phyloP scores from a whole-genome alignment of 768 basidiomycete genomes.

The Gymnopilus junonius region DNA sequence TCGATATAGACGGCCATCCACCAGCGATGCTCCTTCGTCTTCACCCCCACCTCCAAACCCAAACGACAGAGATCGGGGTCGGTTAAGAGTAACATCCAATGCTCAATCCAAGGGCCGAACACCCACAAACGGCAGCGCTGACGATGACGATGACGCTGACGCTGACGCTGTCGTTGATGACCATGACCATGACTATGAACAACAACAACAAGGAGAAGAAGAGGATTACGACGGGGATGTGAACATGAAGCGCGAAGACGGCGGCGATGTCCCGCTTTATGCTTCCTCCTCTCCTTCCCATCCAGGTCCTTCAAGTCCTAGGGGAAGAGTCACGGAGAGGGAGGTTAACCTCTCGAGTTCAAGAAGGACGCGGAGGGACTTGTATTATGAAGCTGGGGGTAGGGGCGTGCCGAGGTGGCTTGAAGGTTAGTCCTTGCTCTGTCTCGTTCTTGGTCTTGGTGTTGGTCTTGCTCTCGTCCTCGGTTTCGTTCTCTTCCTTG shows the following conservation, averaged over 20 bases:
- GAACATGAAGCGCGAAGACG: not conserved
- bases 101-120: not conserved
- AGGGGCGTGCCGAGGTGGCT: constrained; percentile 41
- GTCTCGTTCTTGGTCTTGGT: no score
- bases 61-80: constrained; percentile 19
- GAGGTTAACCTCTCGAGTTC: not conserved
- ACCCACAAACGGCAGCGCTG: no score
- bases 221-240: not conserved
- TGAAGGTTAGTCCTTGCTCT: constrained; percentile 32
- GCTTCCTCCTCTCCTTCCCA: not conserved
- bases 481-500: not conserved
- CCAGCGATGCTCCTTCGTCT: constrained; percentile 24
- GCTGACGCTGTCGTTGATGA: constrained; percentile 17
- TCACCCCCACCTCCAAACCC: constrained; percentile 11
- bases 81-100: constrained; percentile 29
- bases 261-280: not conserved
- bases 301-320: constrained; percentile 4
- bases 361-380: constrained; percentile 21
- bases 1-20: constrained; percentile 49
- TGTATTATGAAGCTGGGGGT: constrained; percentile 19
- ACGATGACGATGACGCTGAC: constrained; percentile 15
- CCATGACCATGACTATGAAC: not conserved
- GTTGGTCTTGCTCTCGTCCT: not conserved
- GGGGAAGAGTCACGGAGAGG: constrained; percentile 8
- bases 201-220: not conserved